Evolutionary conservation across 2,329 filamentous ascomycete species (phyloP).

Genomic region (Paraphaeosphaeria minitans): DNA sequence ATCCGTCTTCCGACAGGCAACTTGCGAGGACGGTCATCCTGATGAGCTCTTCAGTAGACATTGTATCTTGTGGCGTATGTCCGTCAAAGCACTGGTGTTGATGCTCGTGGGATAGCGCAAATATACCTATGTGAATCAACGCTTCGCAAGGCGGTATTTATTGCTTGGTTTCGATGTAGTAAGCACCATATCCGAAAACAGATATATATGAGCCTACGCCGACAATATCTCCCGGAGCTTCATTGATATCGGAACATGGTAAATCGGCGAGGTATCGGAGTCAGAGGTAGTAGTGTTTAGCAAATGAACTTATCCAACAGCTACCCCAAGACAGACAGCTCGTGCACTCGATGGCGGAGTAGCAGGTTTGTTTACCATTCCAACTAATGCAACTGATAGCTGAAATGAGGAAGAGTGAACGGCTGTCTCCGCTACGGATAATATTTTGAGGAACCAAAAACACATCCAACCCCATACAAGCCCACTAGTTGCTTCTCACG

Average conservation of each 20-base stretch:
- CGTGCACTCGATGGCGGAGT: neutral
- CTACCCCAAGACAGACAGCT: neutral
- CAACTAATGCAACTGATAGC: no score
- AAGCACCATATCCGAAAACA: neutral
- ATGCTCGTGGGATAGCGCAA: neutral
- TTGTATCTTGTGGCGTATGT: neutral
- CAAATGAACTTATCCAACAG: neutral
- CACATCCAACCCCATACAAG: no score
- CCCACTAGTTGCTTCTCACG: no score
- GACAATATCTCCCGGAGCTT: no score
- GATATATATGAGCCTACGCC: neutral
- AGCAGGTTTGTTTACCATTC: neutral
- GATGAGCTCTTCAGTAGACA: conserved; percentile 22
- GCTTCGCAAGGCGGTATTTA: neutral
- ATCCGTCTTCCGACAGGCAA: conserved; percentile 30
- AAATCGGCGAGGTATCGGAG: neutral
- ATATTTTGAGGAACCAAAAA: no score
- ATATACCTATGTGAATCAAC: neutral
- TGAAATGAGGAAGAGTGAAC: no score
- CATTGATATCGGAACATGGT: neutral
- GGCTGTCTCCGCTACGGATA: no score
- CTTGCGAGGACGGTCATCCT: conserved; percentile 30
- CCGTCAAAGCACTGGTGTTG: neutral
- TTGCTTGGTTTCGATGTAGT: neutral
- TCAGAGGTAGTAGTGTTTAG: neutral